Conservation (phyloP, 202 grass and related monocot species). For the Saccharum hybrid region DNA sequence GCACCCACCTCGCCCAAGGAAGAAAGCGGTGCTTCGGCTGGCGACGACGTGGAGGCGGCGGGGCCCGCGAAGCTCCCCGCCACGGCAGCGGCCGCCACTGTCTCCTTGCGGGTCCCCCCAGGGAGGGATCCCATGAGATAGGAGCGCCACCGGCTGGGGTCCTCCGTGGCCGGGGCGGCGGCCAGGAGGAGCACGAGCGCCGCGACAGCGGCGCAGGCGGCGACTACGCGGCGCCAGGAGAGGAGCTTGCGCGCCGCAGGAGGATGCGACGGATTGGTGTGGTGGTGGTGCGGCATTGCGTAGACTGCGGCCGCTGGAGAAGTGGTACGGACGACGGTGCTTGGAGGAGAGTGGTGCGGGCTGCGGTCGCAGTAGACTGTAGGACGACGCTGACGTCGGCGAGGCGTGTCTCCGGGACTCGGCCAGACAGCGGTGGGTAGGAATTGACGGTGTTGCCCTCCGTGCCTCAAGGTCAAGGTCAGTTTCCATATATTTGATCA, state of each 20-base stretch:
- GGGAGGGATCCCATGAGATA: slow-evolving; percentile 18
- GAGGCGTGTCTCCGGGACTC: background rate
- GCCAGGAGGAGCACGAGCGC: slow-evolving; percentile 45
- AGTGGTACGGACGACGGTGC: background rate
- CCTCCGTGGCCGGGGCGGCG: slow-evolving; percentile 29
- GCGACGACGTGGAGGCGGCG: slow-evolving; percentile 1
- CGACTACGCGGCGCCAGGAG: slow-evolving; percentile 27
- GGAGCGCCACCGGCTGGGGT: slow-evolving; percentile 31
- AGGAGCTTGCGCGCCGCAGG: slow-evolving; percentile 36
- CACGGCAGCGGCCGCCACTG: background rate
- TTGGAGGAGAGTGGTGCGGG: background rate
- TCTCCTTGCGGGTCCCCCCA: background rate
- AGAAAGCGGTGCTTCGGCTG: slow-evolving; percentile 10
- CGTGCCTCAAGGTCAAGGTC: too few species aligned
- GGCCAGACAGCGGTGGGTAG: background rate
- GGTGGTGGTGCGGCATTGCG: slow-evolving; percentile 45
- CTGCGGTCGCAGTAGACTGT: background rate
- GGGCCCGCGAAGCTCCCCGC: background rate
- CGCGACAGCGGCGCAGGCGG: slow-evolving; percentile 42
- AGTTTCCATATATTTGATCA: too few species aligned
- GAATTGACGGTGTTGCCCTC: slow-evolving; percentile 44
- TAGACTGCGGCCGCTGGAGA: background rate
- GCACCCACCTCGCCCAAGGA: slow-evolving; percentile 34
- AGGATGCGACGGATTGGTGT: background rate
- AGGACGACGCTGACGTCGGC: background rate